Evolutionary conservation across 208 protist genomes (phyloP), one percentile per base, ranked within the genome.

Genomic region (Leishmania gerbilli): DNA sequence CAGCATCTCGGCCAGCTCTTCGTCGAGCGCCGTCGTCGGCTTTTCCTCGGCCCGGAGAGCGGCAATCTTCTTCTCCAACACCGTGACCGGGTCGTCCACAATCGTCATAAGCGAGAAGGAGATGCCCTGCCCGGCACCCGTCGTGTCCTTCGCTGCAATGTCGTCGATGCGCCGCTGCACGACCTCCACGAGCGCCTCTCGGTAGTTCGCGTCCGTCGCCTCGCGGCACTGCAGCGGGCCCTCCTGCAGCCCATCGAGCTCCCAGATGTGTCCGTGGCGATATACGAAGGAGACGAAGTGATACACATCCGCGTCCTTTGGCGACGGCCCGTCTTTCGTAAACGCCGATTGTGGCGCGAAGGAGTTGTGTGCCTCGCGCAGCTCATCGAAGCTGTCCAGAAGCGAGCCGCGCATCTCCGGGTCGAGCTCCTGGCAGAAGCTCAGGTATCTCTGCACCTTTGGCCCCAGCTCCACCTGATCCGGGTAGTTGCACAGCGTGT

Each of bases 281-380:
- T 96, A 98, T 0, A 99, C 80, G 86, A 99, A 99, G 71, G 90
- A 87, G 45, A 99, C 98, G 83, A 99, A 99, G 89, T 99, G 99
- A 86, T 96, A 99, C 11, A 89, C 64, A 8, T 86, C 80, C 7
- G 68, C 75, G 9, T 82, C 76, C 21, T 78, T 67, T 64, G 65
- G 47, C 21, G 77, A 51, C 31, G 74, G 67, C 40, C 58, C 69
- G 53, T 76, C 51, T 40, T 40, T 74, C 60, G 92, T 72, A 75
- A 98, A 96, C 19, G 86, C 81, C 45, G 97, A 84, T 42, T 83
- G 84, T 8, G 93, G 91, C 21, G 98, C 85, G 84, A 99, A 99
- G 79, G 94, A 98, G 93, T 99, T 99, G 89, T 99, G 99, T 2
- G 96, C 95, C 27, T 85, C 88, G 49, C 97, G 93, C 11, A 99